Base-by-base conservation (phyloP, 441 rosid species). In the Pelargonium myrrhifolium region DNA sequence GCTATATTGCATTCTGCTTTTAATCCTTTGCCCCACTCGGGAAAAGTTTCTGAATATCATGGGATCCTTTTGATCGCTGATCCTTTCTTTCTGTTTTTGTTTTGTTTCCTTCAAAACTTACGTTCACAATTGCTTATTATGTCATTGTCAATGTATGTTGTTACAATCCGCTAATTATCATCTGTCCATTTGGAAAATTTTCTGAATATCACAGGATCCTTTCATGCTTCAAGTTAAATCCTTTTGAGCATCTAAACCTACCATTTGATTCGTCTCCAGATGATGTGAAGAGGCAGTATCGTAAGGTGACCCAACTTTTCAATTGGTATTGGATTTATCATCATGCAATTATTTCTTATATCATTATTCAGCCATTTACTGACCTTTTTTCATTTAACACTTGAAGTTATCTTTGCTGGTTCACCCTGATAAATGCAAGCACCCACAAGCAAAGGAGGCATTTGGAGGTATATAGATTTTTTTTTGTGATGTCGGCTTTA, bases 391-490 rank as follows among this genome's bases (percentile, higher is more conserved):
- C 35, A 15, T 62, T 26, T 21, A 68, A 55, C 37, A 28, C 58
- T 65, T 71, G 10, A 65, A 94, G 97, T 62, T 94, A 68, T 94
- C 99, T 69, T 80, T 94, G 81, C 74, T 94, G 82, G 97, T 91
- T 79, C 97, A 91, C 53, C 99, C 99, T 81, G 97, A 94, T 71
- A 94, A 94, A 82, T 94, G 99, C 89, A 91, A 94, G 82, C 97
- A 94, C 80, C 93, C 93, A 18, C 92, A 87, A 78, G 96, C 99
- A 43, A 91, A 94, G 77, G 97, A 94, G 81, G 99, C 99, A 53
- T 93, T 93, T 79, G 88, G 81, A 77, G 97, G 97, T 90, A 79
- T 64, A 6, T 77, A 37, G 40, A 69, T 61, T 60, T 65, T n/a
- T 51, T 7, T 51, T 17, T 9, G 5, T 31, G 37, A 4, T 31